Base-by-base conservation (phyloP, 2,329 filamentous ascomycete species). In the Neurospora crassa region DNA sequence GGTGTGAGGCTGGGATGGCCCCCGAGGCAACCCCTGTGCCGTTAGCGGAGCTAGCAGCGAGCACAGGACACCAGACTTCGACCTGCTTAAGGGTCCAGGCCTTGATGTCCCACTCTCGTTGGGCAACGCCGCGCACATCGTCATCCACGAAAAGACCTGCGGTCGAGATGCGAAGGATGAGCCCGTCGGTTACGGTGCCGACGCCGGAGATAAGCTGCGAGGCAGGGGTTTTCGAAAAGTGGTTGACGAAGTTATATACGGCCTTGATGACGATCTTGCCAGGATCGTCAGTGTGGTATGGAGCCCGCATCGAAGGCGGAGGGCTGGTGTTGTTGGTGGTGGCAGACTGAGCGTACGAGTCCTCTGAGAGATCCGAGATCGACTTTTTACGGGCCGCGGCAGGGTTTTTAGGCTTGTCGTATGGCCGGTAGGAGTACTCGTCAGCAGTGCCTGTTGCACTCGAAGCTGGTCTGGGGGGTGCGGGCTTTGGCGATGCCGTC, bases 61-160 rank as follows among this genome's bases (percentile, higher is more conserved):
- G 83, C 80, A 83, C 88, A 78, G 89, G 88, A 79, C 91, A 94
- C 89, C 91, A 93, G 84, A 96, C 90, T 87, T 98, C 96, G 81
- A 96, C 89, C 75, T 91, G 84, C 83, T 97, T 97, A 82, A 99
- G 88, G 63, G 94, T 97, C 96, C 96, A 98, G 37, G 95, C 94
- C 81, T 98, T 98, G 78, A 98, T 90, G 80, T 99, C 96, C 96
- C 96, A 99, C 82, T 99, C 96, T 72, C 96, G 90, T 82, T 98
- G 94, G n/a, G 93, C 90, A 18, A 97, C 93, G 73, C 90, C 90
- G 67, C 94, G 90, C 69, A 97, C 88, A 80, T 98, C 96, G 80
- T 99, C 96, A 79, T 99, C 96, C 78, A 99, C 96, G 82, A 98
- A 98, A 70, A 98, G 86, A 20, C 96, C 96, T 80, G 97, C 95